phyloP scores from a whole-genome alignment of 768 basidiomycete species.

The Suillus bovinus region DNA sequence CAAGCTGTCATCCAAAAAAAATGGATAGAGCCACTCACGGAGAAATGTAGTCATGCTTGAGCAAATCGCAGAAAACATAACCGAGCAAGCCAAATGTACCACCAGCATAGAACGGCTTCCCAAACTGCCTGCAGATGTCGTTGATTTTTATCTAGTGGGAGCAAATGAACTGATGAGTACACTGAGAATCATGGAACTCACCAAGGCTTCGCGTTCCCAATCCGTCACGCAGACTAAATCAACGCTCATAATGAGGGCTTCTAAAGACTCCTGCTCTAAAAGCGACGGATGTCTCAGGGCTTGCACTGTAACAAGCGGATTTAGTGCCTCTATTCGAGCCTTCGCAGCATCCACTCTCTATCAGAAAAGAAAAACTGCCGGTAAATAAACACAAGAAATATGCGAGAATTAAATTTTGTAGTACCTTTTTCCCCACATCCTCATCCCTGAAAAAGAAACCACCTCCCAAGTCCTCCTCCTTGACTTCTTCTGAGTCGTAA shows the following conservation, averaged over 20 bases:
- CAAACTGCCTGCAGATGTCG: slow-evolving; percentile 68
- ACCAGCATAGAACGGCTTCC: slow-evolving; percentile 88
- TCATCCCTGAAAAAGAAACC: slow-evolving; percentile 94
- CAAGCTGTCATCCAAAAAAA: slow-evolving; percentile 1
- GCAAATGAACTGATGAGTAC: slow-evolving; percentile 11
- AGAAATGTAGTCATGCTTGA: slow-evolving; percentile 82
- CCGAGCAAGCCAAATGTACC: slow-evolving; percentile 89
- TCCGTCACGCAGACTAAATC: slow-evolving; percentile 92
- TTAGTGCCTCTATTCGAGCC: slow-evolving; percentile 82
- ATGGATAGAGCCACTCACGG: slow-evolving; percentile 54
- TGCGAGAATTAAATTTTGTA: slow-evolving; percentile 15
- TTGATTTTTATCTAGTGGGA: slow-evolving; percentile 70
- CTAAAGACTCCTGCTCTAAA: slow-evolving; percentile 53
- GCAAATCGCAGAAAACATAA: slow-evolving; percentile 93
- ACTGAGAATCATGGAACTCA: slow-evolving; percentile 40
- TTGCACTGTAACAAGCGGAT: slow-evolving; percentile 87
- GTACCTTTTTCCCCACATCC: slow-evolving; percentile 87
- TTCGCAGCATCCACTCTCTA: slow-evolving; percentile 88
- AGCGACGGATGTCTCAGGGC: slow-evolving; percentile 53
- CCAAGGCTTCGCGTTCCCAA: slow-evolving; percentile 65
- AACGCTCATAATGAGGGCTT: slow-evolving; percentile 59
- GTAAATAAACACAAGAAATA: slow-evolving; percentile 43
- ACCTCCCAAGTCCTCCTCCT: slow-evolving; percentile 84
- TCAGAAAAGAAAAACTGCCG: slow-evolving; percentile 26
- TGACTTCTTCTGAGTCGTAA: slow-evolving; percentile 74